Evolutionary conservation across 352 stramenopile genomes (phyloP).

Genomic region (Thalassiosira ordinaria): DNA sequence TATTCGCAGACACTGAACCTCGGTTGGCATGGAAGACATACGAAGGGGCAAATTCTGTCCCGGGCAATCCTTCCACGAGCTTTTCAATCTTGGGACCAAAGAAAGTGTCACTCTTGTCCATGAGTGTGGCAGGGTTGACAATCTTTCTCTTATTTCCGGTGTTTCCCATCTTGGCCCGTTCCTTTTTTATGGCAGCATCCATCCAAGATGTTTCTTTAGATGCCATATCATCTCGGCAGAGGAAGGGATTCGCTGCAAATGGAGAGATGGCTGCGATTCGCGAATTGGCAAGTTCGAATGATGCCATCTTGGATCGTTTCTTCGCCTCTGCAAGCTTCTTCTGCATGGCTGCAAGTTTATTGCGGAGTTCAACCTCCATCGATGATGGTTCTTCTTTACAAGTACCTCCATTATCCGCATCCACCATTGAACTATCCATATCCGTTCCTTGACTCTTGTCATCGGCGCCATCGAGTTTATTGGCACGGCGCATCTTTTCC

Average conservation of each 20-base stretch:
- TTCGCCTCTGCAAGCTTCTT: constrained; percentile 57
- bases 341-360: constrained; percentile 60
- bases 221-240: constrained; percentile 36
- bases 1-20: constrained; percentile 32
- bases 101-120: constrained; percentile 84
- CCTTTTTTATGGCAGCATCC: constrained; percentile 73
- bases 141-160: constrained; percentile 85
- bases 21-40: constrained; percentile 76
- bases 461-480: constrained; percentile 31
- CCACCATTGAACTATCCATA: constrained; percentile 10
- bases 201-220: constrained; percentile 71
- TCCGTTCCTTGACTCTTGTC: constrained; percentile 31
- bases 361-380: constrained; percentile 55
- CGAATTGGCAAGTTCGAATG: constrained; percentile 66
- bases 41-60: constrained; percentile 73
- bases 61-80: constrained; percentile 82
- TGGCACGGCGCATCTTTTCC: constrained; percentile 25
- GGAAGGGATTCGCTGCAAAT: constrained; percentile 82
- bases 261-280: constrained; percentile 69
- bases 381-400: constrained; percentile 45
- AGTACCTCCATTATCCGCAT: constrained; percentile 27
- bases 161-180: constrained; percentile 83
- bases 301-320: constrained; percentile 56
- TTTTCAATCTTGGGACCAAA: constrained; percentile 77
- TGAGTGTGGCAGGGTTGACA: constrained; percentile 74